phyloP scores from a whole-genome alignment of 768 basidiomycete genomes.

The Podaxis sp. region DNA sequence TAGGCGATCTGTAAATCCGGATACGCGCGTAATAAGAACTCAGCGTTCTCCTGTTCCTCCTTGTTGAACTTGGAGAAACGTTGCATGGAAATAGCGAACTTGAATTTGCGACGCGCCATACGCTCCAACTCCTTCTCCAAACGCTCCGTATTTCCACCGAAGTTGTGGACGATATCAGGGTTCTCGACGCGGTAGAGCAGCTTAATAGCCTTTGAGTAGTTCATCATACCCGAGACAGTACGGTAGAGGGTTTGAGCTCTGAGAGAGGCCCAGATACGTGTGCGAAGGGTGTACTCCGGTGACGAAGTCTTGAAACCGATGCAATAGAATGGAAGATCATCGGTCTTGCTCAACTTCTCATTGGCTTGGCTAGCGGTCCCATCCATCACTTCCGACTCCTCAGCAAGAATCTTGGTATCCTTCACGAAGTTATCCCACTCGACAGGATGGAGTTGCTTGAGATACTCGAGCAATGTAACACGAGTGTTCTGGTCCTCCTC shows the following conservation, averaged over 20 bases:
- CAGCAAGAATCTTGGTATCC: conserved; percentile 98
- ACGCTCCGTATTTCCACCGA: conserved; percentile 95
- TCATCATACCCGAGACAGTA: conserved; percentile 99
- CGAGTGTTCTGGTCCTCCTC: conserved; percentile 97
- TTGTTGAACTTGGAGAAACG: conserved; percentile 99
- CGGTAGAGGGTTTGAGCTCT: conserved; percentile 98
- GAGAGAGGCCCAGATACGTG: conserved; percentile 98
- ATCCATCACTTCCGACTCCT: conserved; percentile 70
- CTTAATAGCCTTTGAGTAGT: conserved; percentile 99
- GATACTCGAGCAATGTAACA: conserved; percentile 94
- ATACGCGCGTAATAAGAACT: conserved; percentile 96
- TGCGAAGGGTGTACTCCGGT: conserved; percentile 97
- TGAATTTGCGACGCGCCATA: conserved; percentile 98
- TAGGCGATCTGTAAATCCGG: conserved; percentile 98
- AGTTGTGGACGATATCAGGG: conserved; percentile 93
- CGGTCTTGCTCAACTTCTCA: conserved; percentile 77
- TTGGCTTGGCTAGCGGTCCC: conserved; percentile 54
- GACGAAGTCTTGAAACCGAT: conserved; percentile 99
- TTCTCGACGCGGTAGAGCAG: conserved; percentile 98
- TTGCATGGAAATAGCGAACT: conserved; percentile 98
- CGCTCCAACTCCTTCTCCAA: conserved; percentile 95
- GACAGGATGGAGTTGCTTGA: conserved; percentile 97
- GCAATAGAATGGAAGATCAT: conserved; percentile 98
- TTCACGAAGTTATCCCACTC: conserved; percentile 99
- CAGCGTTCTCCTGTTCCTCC: conserved; percentile 97